Conservation (phyloP, 306 rosid genomes). For the Begonia fuchsioides region DNA sequence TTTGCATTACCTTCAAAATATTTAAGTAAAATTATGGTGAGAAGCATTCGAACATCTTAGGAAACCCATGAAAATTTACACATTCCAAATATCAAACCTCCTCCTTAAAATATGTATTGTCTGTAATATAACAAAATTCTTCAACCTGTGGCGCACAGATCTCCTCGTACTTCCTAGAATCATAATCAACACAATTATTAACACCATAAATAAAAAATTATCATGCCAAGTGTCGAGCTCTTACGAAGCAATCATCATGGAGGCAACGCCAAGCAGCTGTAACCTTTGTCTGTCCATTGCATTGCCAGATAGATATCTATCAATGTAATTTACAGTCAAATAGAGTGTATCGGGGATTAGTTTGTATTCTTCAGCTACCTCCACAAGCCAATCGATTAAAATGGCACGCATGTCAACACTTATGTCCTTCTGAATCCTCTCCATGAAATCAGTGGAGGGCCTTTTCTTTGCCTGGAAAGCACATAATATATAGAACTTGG, state of each 20-base stretch:
- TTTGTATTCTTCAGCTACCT: constrained; percentile 97
- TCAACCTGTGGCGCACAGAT: constrained; percentile 99
- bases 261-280: constrained; percentile 90
- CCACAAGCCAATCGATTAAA: constrained; percentile 90
- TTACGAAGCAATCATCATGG: constrained; percentile 99
- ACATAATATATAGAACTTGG: neutral
- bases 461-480: constrained; percentile 63
- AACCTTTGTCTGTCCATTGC: constrained; percentile 65
- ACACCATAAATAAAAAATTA: neutral
- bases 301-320: constrained; percentile 86
- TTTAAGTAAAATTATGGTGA: too few species aligned
- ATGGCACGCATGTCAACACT: constrained; percentile 82
- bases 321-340: constrained; percentile 85
- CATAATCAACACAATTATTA: constrained; percentile 3
- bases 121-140: constrained; percentile 90
- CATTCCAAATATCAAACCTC: constrained; percentile 32
- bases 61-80: too few species aligned
- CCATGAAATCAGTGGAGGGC: constrained; percentile 82
- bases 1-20: constrained; percentile 50
- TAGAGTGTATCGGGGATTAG: constrained; percentile 92
- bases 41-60: too few species aligned
- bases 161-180: constrained; percentile 81
- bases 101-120: constrained; percentile 86
- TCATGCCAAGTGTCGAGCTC: constrained; percentile 7
- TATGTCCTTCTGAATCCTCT: constrained; percentile 68